Evolutionary conservation across 805 yeast species (phyloP).

Genomic region (Candida tibetensis): DNA sequence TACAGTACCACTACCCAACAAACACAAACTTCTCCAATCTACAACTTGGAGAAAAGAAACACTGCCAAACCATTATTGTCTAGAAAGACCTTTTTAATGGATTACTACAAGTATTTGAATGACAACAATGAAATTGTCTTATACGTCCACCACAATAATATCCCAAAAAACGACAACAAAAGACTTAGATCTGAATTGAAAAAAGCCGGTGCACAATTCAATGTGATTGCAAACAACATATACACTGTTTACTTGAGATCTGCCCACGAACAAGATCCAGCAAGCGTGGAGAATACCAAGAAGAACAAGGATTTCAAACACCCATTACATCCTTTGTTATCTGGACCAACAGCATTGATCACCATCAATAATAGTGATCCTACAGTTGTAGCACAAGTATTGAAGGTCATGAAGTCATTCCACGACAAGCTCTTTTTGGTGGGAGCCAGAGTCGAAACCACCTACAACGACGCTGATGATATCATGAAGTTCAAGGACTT

Average conservation of each 20-base stretch:
- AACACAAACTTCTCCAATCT: constrained; percentile 6
- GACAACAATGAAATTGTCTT: constrained; percentile 67
- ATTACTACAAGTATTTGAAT: constrained; percentile 70
- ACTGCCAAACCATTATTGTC: constrained; percentile 65
- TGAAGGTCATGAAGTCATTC: constrained; percentile 58
- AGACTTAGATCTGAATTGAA: constrained; percentile 58
- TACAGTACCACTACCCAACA: constrained; percentile 4
- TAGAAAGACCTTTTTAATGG: constrained; percentile 84
- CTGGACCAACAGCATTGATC: constrained; percentile 85
- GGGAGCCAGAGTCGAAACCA: constrained; percentile 79
- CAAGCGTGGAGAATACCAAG: constrained; percentile 50
- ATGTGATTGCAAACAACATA: constrained; percentile 64
- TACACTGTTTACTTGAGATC: constrained; percentile 77
- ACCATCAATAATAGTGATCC: constrained; percentile 71
- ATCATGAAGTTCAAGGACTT: constrained; percentile 67
- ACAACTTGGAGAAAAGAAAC: constrained; percentile 22
- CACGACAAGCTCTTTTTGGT: constrained; percentile 75
- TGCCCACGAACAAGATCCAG: constrained; percentile 69
- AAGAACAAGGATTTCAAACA: constrained; percentile 49
- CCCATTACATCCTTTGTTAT: constrained; percentile 66
- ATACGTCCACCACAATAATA: constrained; percentile 81
- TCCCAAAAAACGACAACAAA: constrained; percentile 66
- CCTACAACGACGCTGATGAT: constrained; percentile 49
- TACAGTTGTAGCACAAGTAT: constrained; percentile 54
- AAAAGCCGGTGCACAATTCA: constrained; percentile 65